Evolutionary conservation across 2,329 filamentous ascomycete genomes (phyloP), one percentile per base, ranked within the genome.

Genomic region (Myriosclerotinia scirpicola): DNA sequence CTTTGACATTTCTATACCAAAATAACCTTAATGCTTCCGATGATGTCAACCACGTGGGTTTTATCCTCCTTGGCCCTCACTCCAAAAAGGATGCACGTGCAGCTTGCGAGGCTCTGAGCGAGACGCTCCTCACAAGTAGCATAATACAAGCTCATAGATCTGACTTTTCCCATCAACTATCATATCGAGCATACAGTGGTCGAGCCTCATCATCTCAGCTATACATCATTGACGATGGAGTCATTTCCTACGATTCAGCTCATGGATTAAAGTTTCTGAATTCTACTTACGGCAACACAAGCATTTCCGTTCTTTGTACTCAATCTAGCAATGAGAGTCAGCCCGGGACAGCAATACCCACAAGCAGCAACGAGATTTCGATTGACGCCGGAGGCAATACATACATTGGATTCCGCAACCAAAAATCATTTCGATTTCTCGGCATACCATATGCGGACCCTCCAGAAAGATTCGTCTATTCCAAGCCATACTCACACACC

Each of bases 1-100:
- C 82, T 1, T 71, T 84, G 64, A 83, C 81, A 0, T 75, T 84
- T 8, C 72, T 84, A 11, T 85, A 82, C 67, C 82, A 84, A 71
- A 85, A 85, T 74, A 84, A 84, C 52, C 76, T 85, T 34, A 85
- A 85, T 71, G 77, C 76, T 9, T 81, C 81, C 0, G 83, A 85
- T 68, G 81, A 84, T 74, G 76, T 73, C 36, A 84, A 84, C 68
- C 83, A 85, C 71, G 76, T 82, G 22, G 80, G 82, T 14, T 82
- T 82, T 3, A 79, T 85, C 54, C 73, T 85, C 9, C 75, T 85
- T 53, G 82, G 83, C 65, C 75, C 79, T 4, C 74, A 80, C 59
- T 71, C 75, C 8, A 75, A 77, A 50, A 71, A 74, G 22, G 74
- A 77, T 58, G 82, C 79, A 36, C 73, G 74, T 0, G 73, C 77